phyloP scores from a whole-genome alignment of 805 yeast species.

The Tetrapisispora nanseiensis region DNA sequence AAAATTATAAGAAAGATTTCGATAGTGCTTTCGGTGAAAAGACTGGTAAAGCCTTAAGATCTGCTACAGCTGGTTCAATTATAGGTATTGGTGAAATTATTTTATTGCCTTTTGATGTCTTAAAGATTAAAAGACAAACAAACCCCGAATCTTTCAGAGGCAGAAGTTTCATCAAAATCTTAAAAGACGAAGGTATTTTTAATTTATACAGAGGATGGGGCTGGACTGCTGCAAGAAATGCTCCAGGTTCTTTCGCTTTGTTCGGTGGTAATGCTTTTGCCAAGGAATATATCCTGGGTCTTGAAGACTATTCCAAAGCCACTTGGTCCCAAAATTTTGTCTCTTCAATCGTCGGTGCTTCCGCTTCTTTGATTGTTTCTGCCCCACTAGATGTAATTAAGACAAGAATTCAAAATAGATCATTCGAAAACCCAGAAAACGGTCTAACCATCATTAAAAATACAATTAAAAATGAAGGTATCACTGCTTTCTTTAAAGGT shows the following conservation, averaged over 20 bases:
- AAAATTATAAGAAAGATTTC: constrained; percentile 58
- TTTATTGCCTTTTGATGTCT: constrained; percentile 86
- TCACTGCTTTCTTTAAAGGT: constrained; percentile 89
- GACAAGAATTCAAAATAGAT: constrained; percentile 95
- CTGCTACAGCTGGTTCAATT: constrained; percentile 95
- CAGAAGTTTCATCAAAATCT: constrained; percentile 82
- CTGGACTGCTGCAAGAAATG: constrained; percentile 99
- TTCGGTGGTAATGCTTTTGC: constrained; percentile 99
- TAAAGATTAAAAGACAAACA: constrained; percentile 97
- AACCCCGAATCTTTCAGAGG: constrained; percentile 99
- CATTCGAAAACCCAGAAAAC: constrained; percentile 89
- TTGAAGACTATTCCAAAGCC: constrained; percentile 79
- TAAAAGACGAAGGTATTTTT: constrained; percentile 77
- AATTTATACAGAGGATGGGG: constrained; percentile 98
- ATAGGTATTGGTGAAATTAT: constrained; percentile 98
- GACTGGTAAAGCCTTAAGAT: constrained; percentile 93
- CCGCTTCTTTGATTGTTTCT: constrained; percentile 89
- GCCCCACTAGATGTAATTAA: constrained; percentile 98
- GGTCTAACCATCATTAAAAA: constrained; percentile 89
- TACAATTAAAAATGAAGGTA: constrained; percentile 86
- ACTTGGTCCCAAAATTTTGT: constrained; percentile 93
- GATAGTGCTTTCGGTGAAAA: constrained; percentile 79
- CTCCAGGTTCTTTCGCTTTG: constrained; percentile 95
- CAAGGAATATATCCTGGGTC: constrained; percentile 84
- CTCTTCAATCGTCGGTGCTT: constrained; percentile 92